Evolutionary conservation across 192 early-diverging fungal species (phyloP), one percentile per base, ranked within the genome.

Genomic region (Backusella liffmaniae): DNA sequence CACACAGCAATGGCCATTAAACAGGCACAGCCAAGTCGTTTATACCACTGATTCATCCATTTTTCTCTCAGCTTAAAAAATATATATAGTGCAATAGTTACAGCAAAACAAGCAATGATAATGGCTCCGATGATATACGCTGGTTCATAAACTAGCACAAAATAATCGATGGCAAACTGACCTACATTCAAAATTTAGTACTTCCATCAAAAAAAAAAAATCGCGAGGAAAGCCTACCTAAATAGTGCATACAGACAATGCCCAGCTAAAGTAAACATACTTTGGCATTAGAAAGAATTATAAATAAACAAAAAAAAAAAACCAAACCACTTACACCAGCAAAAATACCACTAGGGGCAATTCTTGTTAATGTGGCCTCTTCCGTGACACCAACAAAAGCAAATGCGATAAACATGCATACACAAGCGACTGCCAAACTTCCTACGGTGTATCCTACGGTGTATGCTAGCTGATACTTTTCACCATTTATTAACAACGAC

Each of bases 11-110:
- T 12, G 0, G 73, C 83, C 79, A 88, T 79, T 16, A 86, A 59
- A 72, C 83, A 62, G 4, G 86, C 81, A 67, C 82, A 83, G 35
- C 79, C 83, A 30, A 85, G 30, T 67, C 85, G 72, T 72, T 87
- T 88, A 73, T 83, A 84, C 79, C 81, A 80, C 32, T 75, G 73
- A 46, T 80, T 85, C 44, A 74, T 73, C 86, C 86, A 88, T 62
- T 77, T 39, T 29, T 84, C 80, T 42, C 85, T 75, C 42, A 88
- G 66, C 37, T 77, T 77, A 70, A 87, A 88, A 66, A 88, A 88
- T 26, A 88, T 82, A 36, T 70, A 77, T 3, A 88, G 51, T 4
- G 85, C 79, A n/a, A 79, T 66, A 13, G 82, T 85, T 3, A 82
- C 70, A 9, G 85, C 79, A 9, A 69, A 23, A 37, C 75, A 72